Percentiles rank a stretch among this genome's conserved stretches.
Evolutionary conservation across 805 yeast genomes (phyloP).

Genomic region (Candida ficus): DNA sequence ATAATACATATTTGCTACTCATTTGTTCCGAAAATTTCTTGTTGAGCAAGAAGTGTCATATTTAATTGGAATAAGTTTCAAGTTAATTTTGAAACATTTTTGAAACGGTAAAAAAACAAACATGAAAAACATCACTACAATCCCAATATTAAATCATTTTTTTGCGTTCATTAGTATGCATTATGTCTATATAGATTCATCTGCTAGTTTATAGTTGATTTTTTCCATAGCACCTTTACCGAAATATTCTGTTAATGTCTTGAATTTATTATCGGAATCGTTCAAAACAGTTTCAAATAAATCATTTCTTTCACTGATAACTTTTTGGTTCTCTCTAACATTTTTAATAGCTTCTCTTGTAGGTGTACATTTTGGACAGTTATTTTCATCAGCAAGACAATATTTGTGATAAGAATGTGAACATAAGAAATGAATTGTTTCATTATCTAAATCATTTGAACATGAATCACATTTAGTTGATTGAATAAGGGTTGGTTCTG

Average conservation of each 20-base stretch:
- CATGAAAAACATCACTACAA: too few relatives aligned
- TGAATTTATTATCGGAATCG: constrained; percentile 55
- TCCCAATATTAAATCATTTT: too few relatives aligned
- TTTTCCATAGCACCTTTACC: constrained; percentile 83
- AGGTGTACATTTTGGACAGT: constrained; percentile 75
- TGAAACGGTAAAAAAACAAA: constrained; percentile 1
- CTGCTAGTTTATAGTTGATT: constrained; percentile 6
- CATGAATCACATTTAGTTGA: constrained; percentile 22
- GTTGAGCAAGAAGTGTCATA: too few relatives aligned
- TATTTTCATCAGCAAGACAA: constrained; percentile 55
- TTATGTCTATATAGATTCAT: neutral
- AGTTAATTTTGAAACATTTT: neutral
- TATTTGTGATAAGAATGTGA: constrained; percentile 80
- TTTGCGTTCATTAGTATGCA: too few relatives aligned
- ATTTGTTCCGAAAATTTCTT: too few relatives aligned
- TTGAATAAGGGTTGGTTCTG: constrained; percentile 35
- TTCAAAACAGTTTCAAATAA: constrained; percentile 54
- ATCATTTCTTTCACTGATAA: constrained; percentile 56
- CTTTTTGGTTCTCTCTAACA: constrained; percentile 54
- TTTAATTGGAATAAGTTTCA: constrained; percentile 8
- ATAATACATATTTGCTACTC: too few relatives aligned
- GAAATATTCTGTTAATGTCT: constrained; percentile 71
- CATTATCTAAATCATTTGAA: constrained; percentile 54
- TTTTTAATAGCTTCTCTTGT: constrained; percentile 63
- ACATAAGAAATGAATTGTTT: constrained; percentile 81